Base-by-base conservation (phyloP, 108 stramenopile genomes). In the Skeletonema menzelii region DNA sequence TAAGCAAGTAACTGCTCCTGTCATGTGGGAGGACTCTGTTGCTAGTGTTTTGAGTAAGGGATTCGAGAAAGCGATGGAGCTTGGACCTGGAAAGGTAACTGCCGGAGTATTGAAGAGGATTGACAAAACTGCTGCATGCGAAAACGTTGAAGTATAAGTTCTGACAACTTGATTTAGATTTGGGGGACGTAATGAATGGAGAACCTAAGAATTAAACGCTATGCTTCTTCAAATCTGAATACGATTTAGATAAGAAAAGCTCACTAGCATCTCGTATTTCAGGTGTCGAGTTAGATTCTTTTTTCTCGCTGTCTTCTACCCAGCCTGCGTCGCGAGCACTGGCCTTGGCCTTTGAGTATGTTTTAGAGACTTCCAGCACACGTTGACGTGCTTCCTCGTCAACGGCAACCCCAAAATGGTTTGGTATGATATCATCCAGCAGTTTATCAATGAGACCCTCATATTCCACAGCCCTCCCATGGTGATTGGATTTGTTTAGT, bases 31-130 rank as follows among this genome's bases (percentile, higher is more conserved):
- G 75, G 89, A 93, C 56, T 91, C 94, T 19, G 89, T 98, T 85
- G 91, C 88, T 8, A 85, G 86, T 65, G 80, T 99, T 69, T 73
- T 99, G 55, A 62, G 65, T 22, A 87, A 88, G 26, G 97, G 85
- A 56, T 98, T 97, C 68, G 94, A 94, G 67, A 72, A 77, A 56
- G 98, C 96, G 5, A 86, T 76, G 46, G 96, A 97, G 69, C 77
- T 92, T 27, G 93, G 96, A 68, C 95, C 95, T 12, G 95, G 95
- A 53, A 96, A 97, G 91, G 98, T 99, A 15, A 93, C 92, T 14
- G 87, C 96, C 24, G 98, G 98, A 17, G 97, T 99, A 76, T 68
- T 99, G 62, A 98, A 98, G 86, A 89, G 97, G 69, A 91, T 97
- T 64, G 82, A 91, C 87, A 97, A 95, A 84, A 86, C 84, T 17